Evolutionary conservation across 2,329 filamentous ascomycete genomes (phyloP).

Genomic region (Fusarium metavorans): DNA sequence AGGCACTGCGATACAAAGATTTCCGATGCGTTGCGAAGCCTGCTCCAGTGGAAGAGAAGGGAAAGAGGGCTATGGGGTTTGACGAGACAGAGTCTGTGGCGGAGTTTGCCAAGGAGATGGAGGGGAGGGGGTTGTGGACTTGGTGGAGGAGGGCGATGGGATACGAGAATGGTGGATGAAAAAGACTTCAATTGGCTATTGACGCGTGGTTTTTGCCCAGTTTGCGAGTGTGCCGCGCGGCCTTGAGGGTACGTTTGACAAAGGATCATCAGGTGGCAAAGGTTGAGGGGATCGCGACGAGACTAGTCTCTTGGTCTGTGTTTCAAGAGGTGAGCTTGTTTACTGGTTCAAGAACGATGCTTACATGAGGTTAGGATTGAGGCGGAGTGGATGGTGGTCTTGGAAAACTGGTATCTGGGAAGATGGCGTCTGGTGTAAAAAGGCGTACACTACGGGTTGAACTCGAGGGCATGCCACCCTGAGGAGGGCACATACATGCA

Average conservation of each 20-base stretch:
- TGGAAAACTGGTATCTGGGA: background rate
- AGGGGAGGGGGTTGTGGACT: slow-evolving; percentile 64
- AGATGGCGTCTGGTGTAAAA: background rate
- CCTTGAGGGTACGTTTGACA: background rate
- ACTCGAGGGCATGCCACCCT: background rate
- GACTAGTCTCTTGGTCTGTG: background rate
- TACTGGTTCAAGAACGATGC: background rate
- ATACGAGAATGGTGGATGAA: slow-evolving; percentile 48
- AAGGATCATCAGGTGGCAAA: slow-evolving; percentile 2
- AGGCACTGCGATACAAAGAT: slow-evolving; percentile 78
- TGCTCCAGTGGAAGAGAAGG: slow-evolving; percentile 18
- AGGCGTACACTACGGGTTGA: background rate
- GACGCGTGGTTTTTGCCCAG: background rate
- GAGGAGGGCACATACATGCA: background rate
- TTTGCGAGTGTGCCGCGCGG: slow-evolving; percentile 13
- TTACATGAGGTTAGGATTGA: background rate
- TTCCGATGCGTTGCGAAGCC: slow-evolving; percentile 70
- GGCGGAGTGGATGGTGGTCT: background rate
- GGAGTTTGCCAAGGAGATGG: slow-evolving; percentile 73
- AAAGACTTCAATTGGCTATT: background rate
- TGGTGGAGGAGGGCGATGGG: slow-evolving; percentile 81
- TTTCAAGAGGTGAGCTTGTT: background rate
- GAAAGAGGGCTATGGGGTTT: slow-evolving; percentile 47
- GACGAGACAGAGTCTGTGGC: slow-evolving; percentile 73
- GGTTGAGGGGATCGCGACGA: background rate